Evolutionary conservation across 2,329 filamentous ascomycete species (phyloP).

Genomic region (Colletotrichum coccodes): DNA sequence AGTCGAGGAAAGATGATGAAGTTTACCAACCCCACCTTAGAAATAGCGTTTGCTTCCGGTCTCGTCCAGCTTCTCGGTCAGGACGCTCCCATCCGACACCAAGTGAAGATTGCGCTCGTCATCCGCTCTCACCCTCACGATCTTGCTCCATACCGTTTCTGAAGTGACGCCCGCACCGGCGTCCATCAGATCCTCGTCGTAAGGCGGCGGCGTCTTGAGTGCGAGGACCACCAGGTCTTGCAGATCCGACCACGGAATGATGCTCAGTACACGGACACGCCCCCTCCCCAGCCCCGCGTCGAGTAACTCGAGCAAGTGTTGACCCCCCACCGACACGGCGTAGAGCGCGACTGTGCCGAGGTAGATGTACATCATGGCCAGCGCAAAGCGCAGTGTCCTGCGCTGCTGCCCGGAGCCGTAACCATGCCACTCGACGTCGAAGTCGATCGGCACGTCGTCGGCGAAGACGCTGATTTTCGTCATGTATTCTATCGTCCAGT

Average conservation of each 20-base stretch:
- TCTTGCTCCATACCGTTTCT: neutral
- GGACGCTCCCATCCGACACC: neutral
- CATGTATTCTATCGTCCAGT: too few species aligned
- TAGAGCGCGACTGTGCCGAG: neutral
- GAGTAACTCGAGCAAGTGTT: neutral
- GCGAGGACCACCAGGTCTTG: conserved; percentile 13
- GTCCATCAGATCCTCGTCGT: neutral
- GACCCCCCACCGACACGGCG: neutral
- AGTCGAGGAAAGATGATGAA: too few species aligned
- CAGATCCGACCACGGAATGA: conserved; percentile 12
- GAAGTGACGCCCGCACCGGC: neutral
- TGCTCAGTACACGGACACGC: neutral
- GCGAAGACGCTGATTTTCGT: neutral
- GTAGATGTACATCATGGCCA: conserved; percentile 3
- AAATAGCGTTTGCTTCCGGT: neutral
- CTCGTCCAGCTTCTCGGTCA: neutral
- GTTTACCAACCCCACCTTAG: neutral
- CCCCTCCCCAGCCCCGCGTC: neutral
- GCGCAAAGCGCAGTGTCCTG: neutral
- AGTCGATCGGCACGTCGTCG: neutral
- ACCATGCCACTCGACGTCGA: neutral
- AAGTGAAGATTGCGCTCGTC: neutral
- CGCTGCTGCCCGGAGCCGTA: conserved; percentile 3
- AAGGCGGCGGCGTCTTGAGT: neutral
- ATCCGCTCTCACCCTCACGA: neutral